phyloP scores from a whole-genome alignment of 73 alveolate species.

The Paramecium biaurelia region DNA sequence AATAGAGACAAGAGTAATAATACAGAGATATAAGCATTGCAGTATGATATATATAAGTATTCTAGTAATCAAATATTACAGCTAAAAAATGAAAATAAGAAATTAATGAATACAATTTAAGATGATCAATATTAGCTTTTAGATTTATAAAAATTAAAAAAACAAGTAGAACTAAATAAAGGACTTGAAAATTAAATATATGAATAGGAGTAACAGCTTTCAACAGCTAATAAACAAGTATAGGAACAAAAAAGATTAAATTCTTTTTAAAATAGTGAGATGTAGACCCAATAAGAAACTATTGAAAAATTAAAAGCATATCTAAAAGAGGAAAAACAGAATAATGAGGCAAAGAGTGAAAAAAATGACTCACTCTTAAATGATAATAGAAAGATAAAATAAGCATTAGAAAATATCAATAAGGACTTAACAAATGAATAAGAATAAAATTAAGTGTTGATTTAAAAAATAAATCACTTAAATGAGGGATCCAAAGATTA shows the following conservation, averaged over 20 bases:
- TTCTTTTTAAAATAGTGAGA: background rate
- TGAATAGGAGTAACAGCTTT: background rate
- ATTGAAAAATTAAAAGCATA: background rate
- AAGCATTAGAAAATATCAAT: background rate
- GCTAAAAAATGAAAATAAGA: background rate
- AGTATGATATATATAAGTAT: background rate
- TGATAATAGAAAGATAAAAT: constrained; percentile 28
- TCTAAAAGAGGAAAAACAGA: background rate
- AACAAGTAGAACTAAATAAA: background rate
- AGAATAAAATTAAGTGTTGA: background rate
- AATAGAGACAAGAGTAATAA: background rate
- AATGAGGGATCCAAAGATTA: background rate
- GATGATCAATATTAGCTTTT: background rate
- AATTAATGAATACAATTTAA: background rate
- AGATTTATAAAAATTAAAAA: background rate
- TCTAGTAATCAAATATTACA: background rate
- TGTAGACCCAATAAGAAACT: background rate
- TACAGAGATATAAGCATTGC: background rate
- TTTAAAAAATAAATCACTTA: background rate
- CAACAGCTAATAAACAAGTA: background rate
- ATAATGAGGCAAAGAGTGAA: background rate
- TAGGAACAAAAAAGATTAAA: background rate
- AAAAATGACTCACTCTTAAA: background rate
- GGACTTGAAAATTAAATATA: background rate
- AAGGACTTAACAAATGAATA: background rate